A percentile compares a stretch with the other conserved stretches of the same genome.
Evolutionary conservation across 305 asterid species (phyloP).

Genomic region (Withania somnifera): DNA sequence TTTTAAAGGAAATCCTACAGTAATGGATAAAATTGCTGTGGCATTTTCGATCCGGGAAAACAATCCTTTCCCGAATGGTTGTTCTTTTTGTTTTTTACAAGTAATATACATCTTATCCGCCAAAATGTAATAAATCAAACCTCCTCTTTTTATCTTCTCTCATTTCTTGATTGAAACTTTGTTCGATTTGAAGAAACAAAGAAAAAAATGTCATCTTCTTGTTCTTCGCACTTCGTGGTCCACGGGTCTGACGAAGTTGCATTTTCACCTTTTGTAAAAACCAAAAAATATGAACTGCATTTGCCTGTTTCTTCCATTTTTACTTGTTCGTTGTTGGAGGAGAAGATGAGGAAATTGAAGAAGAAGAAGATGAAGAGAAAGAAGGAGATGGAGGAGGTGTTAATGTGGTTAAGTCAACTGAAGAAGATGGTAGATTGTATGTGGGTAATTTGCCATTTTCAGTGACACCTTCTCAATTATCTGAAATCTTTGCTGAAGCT

Average conservation of each 20-base stretch:
- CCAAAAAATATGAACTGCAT: background rate
- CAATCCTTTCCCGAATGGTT: no score
- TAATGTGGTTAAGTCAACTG: slow-evolving; percentile 24
- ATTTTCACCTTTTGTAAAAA: background rate
- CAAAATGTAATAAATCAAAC: background rate
- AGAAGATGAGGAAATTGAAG: slow-evolving; percentile 14
- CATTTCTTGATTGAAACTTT: no score
- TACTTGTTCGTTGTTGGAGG: slow-evolving; percentile 5
- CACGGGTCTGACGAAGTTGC: slow-evolving; percentile 1
- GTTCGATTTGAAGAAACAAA: background rate
- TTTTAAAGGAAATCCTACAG: no score
- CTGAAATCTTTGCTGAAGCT: slow-evolving; percentile 77
- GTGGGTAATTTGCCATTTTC: slow-evolving; percentile 89
- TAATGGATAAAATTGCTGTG: no score
- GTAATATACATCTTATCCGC: background rate
- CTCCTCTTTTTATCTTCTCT: background rate
- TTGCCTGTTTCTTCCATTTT: background rate
- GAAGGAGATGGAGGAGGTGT: background rate
- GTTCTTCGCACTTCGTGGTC: no score
- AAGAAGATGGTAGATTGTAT: slow-evolving; percentile 58
- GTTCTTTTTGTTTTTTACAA: no score
- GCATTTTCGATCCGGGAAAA: no score
- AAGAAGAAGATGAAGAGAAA: slow-evolving; percentile 10
- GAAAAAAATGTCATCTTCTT: background rate
- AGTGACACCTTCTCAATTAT: slow-evolving; percentile 57